A percentile compares a stretch with the other conserved stretches of the same genome.
phyloP scores from a whole-genome alignment of 345 rosid genomes.

The Citropsis articulata region DNA sequence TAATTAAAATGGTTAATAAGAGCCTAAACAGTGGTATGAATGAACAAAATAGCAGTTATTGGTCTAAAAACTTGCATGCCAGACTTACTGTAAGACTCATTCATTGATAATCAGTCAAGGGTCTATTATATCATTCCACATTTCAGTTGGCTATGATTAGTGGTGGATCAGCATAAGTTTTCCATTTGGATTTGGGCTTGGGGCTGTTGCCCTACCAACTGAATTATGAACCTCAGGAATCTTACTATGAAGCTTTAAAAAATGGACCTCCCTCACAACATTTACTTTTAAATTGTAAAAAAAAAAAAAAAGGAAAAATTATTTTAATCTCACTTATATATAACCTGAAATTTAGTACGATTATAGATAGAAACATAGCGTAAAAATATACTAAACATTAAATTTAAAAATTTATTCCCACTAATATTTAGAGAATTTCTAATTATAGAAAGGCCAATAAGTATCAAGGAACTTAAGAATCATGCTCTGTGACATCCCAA shows the following conservation, averaged over 20 bases:
- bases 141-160: conserved; percentile 7
- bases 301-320: no score
- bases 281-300: no score
- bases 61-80: conserved; percentile 1
- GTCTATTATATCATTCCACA: background rate
- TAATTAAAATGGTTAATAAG: background rate
- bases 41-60: background rate
- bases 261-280: no score
- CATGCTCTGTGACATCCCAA: no score
- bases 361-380: no score
- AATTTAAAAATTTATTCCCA: no score
- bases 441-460: no score
- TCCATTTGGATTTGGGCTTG: background rate
- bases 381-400: no score
- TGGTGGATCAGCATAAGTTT: background rate
- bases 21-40: background rate
- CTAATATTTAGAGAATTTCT: no score
- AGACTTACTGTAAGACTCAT: background rate
- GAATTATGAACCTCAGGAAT: background rate
- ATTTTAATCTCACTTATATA: no score
- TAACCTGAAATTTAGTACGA: no score
- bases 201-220: conserved; percentile 8
- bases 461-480: no score
- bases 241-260: background rate
- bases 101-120: conserved; percentile 6